Conservation (phyloP, 1,139 yeast genomes). For the Suhomyces atakaporum region DNA sequence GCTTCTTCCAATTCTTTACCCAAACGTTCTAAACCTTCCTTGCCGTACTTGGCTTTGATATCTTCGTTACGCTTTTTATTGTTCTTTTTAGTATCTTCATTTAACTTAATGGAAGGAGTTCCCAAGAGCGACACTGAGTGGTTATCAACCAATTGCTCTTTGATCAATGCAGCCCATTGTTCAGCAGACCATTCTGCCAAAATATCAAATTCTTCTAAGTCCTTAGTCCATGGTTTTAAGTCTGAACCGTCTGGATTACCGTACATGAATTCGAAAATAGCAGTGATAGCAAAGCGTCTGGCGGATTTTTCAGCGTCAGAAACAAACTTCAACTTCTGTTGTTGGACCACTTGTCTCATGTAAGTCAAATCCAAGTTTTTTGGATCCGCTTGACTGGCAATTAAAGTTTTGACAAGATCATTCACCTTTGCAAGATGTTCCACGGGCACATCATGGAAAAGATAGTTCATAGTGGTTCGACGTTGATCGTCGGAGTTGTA, state of each 20-base stretch:
- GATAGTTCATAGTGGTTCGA: slow-evolving; percentile 58
- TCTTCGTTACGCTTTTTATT: slow-evolving; percentile 48
- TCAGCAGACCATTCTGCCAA: slow-evolving; percentile 61
- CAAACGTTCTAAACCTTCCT: slow-evolving; percentile 58
- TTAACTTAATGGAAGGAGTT: slow-evolving; percentile 68
- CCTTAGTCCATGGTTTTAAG: slow-evolving; percentile 54
- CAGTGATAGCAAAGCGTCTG: slow-evolving; percentile 60
- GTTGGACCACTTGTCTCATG: slow-evolving; percentile 67
- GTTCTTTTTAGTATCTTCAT: slow-evolving; percentile 55
- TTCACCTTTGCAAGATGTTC: slow-evolving; percentile 58
- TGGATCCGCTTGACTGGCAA: slow-evolving; percentile 51
- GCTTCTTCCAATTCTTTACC: slow-evolving; percentile 59
- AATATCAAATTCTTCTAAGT: slow-evolving; percentile 60
- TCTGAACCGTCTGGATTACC: slow-evolving; percentile 66
- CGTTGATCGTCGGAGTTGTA: slow-evolving; percentile 71
- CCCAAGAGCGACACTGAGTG: slow-evolving; percentile 76
- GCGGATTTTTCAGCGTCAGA: slow-evolving; percentile 69
- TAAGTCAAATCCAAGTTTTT: slow-evolving; percentile 61
- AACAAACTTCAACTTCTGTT: slow-evolving; percentile 62
- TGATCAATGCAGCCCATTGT: slow-evolving; percentile 66
- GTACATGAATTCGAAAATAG: slow-evolving; percentile 78
- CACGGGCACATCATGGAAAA: slow-evolving; percentile 76
- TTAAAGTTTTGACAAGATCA: slow-evolving; percentile 48
- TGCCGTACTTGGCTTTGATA: slow-evolving; percentile 57
- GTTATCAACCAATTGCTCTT: slow-evolving; percentile 58